These are phyloP conservation scores for Stephania cephalantha DNA, from an alignment of 164 flowering plant genomes.

Conservation along the genomic window DNA sequence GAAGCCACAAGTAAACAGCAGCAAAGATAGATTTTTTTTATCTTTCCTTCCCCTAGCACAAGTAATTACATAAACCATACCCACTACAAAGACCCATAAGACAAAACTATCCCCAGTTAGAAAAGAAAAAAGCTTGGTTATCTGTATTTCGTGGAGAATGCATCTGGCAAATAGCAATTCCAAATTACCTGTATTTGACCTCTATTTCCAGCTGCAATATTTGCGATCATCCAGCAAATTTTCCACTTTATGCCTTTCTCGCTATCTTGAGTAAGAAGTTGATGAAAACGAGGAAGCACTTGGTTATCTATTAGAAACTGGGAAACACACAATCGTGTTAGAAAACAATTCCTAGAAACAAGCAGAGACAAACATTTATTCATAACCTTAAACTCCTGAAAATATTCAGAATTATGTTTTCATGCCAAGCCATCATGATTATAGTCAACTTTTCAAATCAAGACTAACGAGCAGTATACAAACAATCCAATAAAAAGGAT, in stretches of 20 bases:
- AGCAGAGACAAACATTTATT: background rate
- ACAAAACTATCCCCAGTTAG: background rate
- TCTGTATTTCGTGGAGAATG: background rate
- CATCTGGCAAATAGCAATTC: background rate
- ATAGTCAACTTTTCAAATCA: too few species aligned
- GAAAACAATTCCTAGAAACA: background rate
- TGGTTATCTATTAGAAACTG: slow-evolving; percentile 64
- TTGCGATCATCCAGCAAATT: slow-evolving; percentile 76
- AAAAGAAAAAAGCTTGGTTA: background rate
- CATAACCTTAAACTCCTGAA: background rate
- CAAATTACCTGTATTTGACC: slow-evolving; percentile 61
- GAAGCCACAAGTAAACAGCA: too few species aligned
- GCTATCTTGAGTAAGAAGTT: slow-evolving; percentile 57
- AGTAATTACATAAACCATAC: too few species aligned
- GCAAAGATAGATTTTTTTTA: too few species aligned
- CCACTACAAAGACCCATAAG: background rate
- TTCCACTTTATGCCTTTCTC: slow-evolving; percentile 69
- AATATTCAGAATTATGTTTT: too few species aligned
- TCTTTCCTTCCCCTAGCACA: too few species aligned
- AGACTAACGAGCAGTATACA: background rate
- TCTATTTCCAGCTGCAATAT: slow-evolving; percentile 67
- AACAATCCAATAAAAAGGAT: too few species aligned
- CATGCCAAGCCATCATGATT: too few species aligned
- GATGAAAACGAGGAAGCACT: slow-evolving; percentile 51
- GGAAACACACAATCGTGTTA: slow-evolving; percentile 4